Base-by-base conservation (phyloP, 2,329 filamentous ascomycete species). In the Davidsoniella eucalypti region DNA sequence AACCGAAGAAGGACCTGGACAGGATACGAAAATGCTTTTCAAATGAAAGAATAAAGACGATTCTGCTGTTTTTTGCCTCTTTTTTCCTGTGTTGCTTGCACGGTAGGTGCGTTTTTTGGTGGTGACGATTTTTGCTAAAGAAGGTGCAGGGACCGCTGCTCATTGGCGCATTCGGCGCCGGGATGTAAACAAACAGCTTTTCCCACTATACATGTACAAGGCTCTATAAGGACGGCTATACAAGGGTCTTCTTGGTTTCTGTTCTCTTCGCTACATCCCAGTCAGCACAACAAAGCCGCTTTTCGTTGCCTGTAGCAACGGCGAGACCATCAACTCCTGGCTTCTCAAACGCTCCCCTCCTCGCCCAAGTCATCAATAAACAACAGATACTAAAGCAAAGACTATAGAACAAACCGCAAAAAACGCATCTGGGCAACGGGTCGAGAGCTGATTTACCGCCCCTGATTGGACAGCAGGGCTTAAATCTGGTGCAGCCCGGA, bases 131-230 rank as follows among this genome's bases (percentile, higher is more conserved):
- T n/a, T 47, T 33, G 29, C 29, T 33, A 33, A 9, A 33, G 29
- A 33, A 47, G 26, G 36, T 46, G 17, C 44, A 36, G 16, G 37
- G 43, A 26, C 18, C 21, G n/a, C 44, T 38, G 26, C 9, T 38
- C 10, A 43, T 41, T 45, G 42, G 36, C 29, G 29, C 40, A 25
- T 29, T 33, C 29, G 45, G 18, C 16, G 12, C 29, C 41, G 48
- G 21, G 21, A 49, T 49, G 47, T 49, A 41, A 49, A 43, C 47
- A 49, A 49, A 41, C 47, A 49, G 40, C 29, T 33, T 4, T 33
- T 0, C 36, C 40, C 21, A 49, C 21, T 23, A 4, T 23, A 23
- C 21, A 23, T 5, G 1, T 23, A 23, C 21, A 23, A 23, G 21
- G 21, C 21, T 23, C 21, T 23, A 23, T 23, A 23, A 23, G 21